A percentile compares a stretch with the other conserved stretches of the same genome.
These are phyloP conservation scores for Boletellus emodensis DNA, from an alignment of 768 basidiomycete genomes.

Conservation along the genomic window DNA sequence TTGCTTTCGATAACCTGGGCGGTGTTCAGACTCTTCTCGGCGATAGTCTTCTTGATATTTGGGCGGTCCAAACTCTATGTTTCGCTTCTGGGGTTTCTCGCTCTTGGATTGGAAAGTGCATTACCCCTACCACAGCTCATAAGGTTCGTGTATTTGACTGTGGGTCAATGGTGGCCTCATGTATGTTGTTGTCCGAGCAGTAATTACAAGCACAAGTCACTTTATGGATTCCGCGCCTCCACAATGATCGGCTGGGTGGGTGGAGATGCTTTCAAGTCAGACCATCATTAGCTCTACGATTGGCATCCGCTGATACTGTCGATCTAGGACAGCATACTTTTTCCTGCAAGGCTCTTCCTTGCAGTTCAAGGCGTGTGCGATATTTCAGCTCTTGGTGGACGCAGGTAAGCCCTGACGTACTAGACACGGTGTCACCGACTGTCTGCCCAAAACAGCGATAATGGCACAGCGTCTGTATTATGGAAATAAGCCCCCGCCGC, in stretches of 20 bases:
- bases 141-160: slow-evolving; percentile 43
- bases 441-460: slow-evolving; percentile 48
- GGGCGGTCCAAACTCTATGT: slow-evolving; percentile 59
- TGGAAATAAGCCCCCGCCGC: slow-evolving; percentile 61
- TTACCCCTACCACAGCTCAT: slow-evolving; percentile 83
- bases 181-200: slow-evolving; percentile 35
- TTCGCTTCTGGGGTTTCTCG: slow-evolving; percentile 65
- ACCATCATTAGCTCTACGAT: slow-evolving; percentile 7
- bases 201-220: slow-evolving; percentile 72
- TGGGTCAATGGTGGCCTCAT: slow-evolving; percentile 17
- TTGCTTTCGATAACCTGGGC: slow-evolving; percentile 5
- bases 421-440: slow-evolving; percentile 7
- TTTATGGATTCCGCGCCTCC: slow-evolving; percentile 82
- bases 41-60: slow-evolving; percentile 74
- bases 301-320: slow-evolving; percentile 15
- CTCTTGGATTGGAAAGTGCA: slow-evolving; percentile 80
- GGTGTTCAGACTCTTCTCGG: slow-evolving; percentile 50
- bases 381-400: slow-evolving; percentile 82
- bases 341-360: slow-evolving; percentile 68
- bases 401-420: slow-evolving; percentile 45
- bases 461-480: slow-evolving; percentile 70
- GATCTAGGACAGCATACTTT: slow-evolving; percentile 68
- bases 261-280: slow-evolving; percentile 82
- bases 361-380: slow-evolving; percentile 78
- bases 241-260: slow-evolving; percentile 81